Percentiles rank a stretch among this genome's conserved stretches.
These are phyloP conservation scores for Amanita subjunquillea DNA, from an alignment of 768 basidiomycete genomes.

Conservation along the genomic window DNA sequence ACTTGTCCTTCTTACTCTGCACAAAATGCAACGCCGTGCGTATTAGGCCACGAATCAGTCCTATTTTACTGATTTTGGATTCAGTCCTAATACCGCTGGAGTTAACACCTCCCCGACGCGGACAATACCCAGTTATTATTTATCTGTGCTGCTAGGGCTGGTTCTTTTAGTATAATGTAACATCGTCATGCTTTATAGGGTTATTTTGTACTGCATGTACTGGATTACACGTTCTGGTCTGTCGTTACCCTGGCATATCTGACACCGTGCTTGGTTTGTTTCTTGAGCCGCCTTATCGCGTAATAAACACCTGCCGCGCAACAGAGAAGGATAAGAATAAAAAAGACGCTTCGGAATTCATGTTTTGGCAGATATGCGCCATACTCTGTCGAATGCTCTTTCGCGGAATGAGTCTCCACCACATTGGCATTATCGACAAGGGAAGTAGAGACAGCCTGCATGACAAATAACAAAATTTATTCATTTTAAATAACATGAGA, in stretches of 20 bases:
- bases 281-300: constrained; percentile 27
- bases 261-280: constrained; percentile 6
- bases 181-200: background rate
- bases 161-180: background rate
- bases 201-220: background rate
- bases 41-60: constrained; percentile 9
- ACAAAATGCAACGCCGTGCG: constrained; percentile 52
- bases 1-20: constrained; percentile 70
- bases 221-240: background rate
- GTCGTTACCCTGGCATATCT: background rate
- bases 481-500: constrained; percentile 33
- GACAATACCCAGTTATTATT: background rate
- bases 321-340: constrained; percentile 34
- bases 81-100: constrained; percentile 2
- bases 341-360: constrained; percentile 26
- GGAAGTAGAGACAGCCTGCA: constrained; percentile 28
- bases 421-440: background rate
- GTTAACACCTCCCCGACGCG: background rate
- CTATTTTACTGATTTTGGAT: background rate
- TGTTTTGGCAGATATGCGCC: constrained; percentile 11
- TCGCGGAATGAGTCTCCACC: constrained; percentile 1
- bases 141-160: background rate
- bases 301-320: constrained; percentile 45
- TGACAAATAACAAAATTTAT: constrained; percentile 40
- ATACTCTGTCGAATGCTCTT: background rate